Evolutionary conservation across 495 filamentous ascomycete species (phyloP), one percentile per base, ranked within the genome.

Genomic region (Podospora tetraspora): DNA sequence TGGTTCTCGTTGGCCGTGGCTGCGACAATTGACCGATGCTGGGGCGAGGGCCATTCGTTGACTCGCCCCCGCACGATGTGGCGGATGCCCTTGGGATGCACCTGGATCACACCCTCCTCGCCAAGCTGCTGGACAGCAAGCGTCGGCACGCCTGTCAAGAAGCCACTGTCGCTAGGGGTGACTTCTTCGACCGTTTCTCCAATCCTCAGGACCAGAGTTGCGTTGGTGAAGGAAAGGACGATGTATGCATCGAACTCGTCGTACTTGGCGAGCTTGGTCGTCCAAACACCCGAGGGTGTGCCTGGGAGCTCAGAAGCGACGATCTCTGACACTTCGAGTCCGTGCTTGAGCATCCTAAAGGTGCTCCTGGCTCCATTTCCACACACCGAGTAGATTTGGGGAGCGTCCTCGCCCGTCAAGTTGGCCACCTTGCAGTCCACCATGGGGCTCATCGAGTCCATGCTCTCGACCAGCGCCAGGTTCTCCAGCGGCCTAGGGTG

Each of bases 111-210:
- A 19, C 92, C 91, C 76, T 97, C 92, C 67, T 97, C 93, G 27
- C 96, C 95, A 61, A 98, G 87, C 75, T 96, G 93, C 76, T 96
- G 93, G 7, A 97, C 92, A 19, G 93, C 93, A 43, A 99, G 79
- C 0, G 96, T 98, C 0, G 94, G 87, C 23, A 93, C 93, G 11
- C 88, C 89, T 0, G 90, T 90, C 22, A 97, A 82, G 73, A 99
- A 97, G 0, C 94, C 93, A 32, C 92, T 94, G 74, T 98, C 92
- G 12, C 89, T 91, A n/a, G 43, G 43, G 19, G 43, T 52, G 8
- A 97, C 93, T 79, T 97, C 93, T 76, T 97, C 93, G 0, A 99
- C 95, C 6, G 92, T 96, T 76, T 98, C 95, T 11, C 95, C 96
- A 67, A 99, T 97, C 69, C 91, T 92, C 23, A 99, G 83, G 4